These are phyloP conservation scores for Rhodocollybia butyracea DNA, from an alignment of 768 basidiomycete species.

Conservation along the genomic window DNA sequence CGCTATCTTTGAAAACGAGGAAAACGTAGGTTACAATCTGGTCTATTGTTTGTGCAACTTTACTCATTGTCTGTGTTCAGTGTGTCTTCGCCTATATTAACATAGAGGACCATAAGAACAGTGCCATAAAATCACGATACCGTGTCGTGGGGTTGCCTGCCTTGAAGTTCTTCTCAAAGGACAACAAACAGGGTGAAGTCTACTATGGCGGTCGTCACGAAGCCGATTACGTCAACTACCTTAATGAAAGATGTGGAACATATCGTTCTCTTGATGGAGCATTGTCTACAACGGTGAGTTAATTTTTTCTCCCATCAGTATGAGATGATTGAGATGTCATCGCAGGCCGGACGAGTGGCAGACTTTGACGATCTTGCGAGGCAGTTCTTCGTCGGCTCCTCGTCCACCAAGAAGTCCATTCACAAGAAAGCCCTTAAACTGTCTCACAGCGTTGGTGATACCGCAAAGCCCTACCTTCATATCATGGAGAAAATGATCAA, in stretches of 20 bases:
- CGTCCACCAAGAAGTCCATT: conserved; percentile 55
- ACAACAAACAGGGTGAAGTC: conserved; percentile 53
- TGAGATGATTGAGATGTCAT: neutral
- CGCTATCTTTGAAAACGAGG: conserved; percentile 71
- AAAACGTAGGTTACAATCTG: conserved; percentile 47
- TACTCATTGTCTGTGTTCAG: conserved; percentile 33
- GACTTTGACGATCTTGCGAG: conserved; percentile 77
- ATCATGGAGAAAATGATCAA: conserved; percentile 86
- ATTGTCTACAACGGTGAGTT: conserved; percentile 60
- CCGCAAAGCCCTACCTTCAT: conserved; percentile 77
- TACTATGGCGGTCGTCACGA: conserved; percentile 76
- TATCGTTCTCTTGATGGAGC: conserved; percentile 80
- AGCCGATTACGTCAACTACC: conserved; percentile 68
- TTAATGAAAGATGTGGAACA: conserved; percentile 88
- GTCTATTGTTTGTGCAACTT: neutral
- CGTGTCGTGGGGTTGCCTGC: conserved; percentile 85
- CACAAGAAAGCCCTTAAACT: conserved; percentile 61
- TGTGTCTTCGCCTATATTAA: conserved; percentile 90
- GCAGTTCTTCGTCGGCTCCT: conserved; percentile 65
- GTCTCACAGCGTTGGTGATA: conserved; percentile 44
- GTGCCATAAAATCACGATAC: conserved; percentile 65
- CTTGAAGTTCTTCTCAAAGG: conserved; percentile 90
- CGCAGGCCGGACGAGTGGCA: conserved; percentile 76
- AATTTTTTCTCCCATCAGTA: neutral
- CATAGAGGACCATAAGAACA: conserved; percentile 81